These are phyloP conservation scores for Orbilia blumenaviensis DNA, from an alignment of 2,329 filamentous ascomycete genomes.

Conservation along the genomic window DNA sequence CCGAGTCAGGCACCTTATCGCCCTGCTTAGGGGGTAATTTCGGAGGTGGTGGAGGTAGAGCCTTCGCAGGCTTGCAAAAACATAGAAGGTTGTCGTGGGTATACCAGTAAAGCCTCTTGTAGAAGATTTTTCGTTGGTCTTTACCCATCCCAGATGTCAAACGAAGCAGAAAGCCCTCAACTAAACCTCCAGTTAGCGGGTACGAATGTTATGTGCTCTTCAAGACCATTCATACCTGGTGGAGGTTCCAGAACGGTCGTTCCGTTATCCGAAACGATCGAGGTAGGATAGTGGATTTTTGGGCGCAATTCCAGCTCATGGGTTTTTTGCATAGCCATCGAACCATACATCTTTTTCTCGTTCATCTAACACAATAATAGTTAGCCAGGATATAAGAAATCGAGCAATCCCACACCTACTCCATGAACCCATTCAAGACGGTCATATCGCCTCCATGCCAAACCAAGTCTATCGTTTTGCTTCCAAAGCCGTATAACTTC, in stretches of 20 bases:
- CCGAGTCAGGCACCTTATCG: conserved; percentile 66
- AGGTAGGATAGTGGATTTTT: conserved; percentile 72
- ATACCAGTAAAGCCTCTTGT: conserved; percentile 72
- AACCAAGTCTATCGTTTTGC: conserved; percentile 68
- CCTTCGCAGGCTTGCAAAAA: conserved; percentile 70
- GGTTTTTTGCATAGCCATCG: conserved; percentile 72
- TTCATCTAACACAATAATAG: conserved; percentile 62
- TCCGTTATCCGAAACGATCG: conserved; percentile 60
- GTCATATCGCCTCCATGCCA: conserved; percentile 76
- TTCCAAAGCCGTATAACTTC: conserved; percentile 70
- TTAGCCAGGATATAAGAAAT: not conserved
- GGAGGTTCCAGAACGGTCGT: conserved; percentile 67
- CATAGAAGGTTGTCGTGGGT: conserved; percentile 71
- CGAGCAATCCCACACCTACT: conserved; percentile 21
- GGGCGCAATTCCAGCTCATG: conserved; percentile 74
- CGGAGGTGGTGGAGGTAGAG: conserved; percentile 69
- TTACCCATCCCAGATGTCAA: conserved; percentile 71
- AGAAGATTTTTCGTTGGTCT: conserved; percentile 69
- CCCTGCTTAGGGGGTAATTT: conserved; percentile 63
- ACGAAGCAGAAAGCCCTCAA: conserved; percentile 73
- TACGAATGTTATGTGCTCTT: not conserved
- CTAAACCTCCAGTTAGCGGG: conserved; percentile 35
- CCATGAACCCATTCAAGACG: conserved; percentile 75
- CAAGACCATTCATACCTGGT: conserved; percentile 59
- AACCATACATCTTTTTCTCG: conserved; percentile 74